Percentiles rank a stretch among this genome's conserved stretches.
Conservation (phyloP, 2,329 filamentous ascomycete species). For the Hymenoscyphus scutula region DNA sequence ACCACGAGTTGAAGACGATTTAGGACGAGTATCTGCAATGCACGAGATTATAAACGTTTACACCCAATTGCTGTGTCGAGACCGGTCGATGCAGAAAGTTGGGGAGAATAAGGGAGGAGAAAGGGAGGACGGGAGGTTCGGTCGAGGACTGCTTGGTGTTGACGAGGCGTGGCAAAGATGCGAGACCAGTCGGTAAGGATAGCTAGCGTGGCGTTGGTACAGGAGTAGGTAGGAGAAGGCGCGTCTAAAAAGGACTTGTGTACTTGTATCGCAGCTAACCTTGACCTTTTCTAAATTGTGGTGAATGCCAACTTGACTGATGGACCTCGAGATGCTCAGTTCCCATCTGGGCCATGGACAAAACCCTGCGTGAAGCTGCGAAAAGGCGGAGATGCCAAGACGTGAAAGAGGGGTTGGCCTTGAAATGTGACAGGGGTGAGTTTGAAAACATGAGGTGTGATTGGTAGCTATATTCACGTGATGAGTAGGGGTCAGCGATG, state of each 20-base stretch:
- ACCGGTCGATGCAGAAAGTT: too few relatives aligned
- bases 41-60: too few relatives aligned
- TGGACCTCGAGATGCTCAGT: too few relatives aligned
- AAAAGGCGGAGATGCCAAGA: conserved; percentile 3
- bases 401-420: neutral
- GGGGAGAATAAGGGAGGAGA: too few relatives aligned
- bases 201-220: neutral
- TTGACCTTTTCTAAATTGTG: too few relatives aligned
- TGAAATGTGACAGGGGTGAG: neutral
- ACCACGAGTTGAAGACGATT: neutral
- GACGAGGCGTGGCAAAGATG: neutral
- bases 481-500: neutral
- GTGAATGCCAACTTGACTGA: neutral
- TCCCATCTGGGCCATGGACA: neutral
- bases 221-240: too few relatives aligned
- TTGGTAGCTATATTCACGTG: neutral
- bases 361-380: neutral
- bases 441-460: neutral
- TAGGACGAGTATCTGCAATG: neutral
- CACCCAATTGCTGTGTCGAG: neutral
- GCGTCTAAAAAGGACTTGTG: neutral
- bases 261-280: neutral
- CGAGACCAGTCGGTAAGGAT: neutral
- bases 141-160: too few relatives aligned
- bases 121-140: too few relatives aligned